Conservation (phyloP, 2,329 filamentous ascomycete genomes). For the Bipolaris bicolor region DNA sequence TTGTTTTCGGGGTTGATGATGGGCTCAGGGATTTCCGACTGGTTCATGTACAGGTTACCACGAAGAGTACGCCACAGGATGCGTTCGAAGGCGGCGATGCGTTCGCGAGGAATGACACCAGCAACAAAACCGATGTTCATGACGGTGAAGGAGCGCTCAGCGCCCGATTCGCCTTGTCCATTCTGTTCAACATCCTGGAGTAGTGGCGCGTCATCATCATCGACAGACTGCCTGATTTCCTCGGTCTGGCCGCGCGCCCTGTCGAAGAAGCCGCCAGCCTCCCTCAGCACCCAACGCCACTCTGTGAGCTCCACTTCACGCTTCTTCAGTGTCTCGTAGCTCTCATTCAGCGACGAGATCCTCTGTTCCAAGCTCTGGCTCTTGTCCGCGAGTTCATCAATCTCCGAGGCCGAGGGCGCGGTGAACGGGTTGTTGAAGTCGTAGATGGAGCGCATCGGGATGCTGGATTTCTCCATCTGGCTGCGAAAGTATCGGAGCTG, state of each 20-base stretch:
- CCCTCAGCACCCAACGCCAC: constrained; percentile 96
- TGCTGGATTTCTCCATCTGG: constrained; percentile 93
- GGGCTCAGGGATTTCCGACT: constrained; percentile 94
- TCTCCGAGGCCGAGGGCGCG: constrained; percentile 88
- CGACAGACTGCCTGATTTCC: constrained; percentile 87
- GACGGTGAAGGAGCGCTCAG: constrained; percentile 86
- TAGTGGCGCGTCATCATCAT: constrained; percentile 86
- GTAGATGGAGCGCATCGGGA: constrained; percentile 86
- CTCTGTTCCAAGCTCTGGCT: constrained; percentile 92
- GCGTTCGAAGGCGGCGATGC: constrained; percentile 93
- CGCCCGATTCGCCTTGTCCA: constrained; percentile 67
- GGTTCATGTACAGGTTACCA: constrained; percentile 99
- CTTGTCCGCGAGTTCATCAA: constrained; percentile 92
- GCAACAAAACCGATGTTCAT: constrained; percentile 99
- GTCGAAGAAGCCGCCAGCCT: constrained; percentile 97
- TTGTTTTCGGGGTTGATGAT: constrained; percentile 92
- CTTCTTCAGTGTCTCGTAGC: constrained; percentile 98
- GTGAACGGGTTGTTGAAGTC: constrained; percentile 88
- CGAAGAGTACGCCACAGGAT: constrained; percentile 97
- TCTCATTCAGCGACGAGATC: constrained; percentile 90
- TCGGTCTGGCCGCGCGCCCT: constrained; percentile 95
- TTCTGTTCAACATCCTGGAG: constrained; percentile 92
- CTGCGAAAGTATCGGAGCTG: constrained; percentile 94
- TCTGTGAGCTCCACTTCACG: constrained; percentile 95
- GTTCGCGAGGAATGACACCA: constrained; percentile 90